Base-by-base conservation (phyloP, 257 asterid species). In the Cordia subcordata region DNA sequence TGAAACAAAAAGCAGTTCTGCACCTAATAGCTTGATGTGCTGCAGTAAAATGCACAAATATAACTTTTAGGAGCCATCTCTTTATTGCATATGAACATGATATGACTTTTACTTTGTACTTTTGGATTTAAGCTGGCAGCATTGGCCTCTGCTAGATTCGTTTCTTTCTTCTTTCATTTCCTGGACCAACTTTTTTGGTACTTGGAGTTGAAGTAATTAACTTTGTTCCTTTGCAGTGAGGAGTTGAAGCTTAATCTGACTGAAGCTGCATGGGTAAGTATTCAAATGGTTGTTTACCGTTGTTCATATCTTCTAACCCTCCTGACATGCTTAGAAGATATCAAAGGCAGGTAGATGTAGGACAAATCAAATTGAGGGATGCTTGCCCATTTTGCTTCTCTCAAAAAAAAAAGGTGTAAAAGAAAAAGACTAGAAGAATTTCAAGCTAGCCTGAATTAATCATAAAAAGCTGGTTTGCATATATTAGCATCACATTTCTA, bases 231-330 rank as follows among this genome's bases (percentile, higher is more conserved):
- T 53, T 85, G 78, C 92, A 92, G 99, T 70, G 96, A 88, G 80
- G 95, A 72, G 96, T 85, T 92, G 80, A 65, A 81, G 72, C 96
- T 92, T 79, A 82, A 92, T 65, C 77, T 92, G 59, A 81, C 99
- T 2, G 94, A 88, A 80, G 99, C 99, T 32, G 99, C 99, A 67
- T 77, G 96, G 96, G 99, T 92, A 85, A 11, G 94, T 68, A 60
- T 49, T 37, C 21, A 59, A 39, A 68, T 68, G 65, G 52, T 52
- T 56, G 17, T 63, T 66, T 46, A 53, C 35, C 20, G 14, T 21
- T 14, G 22, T 45, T 27, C 16, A n/a, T 53, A 21, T 9, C 17
- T 42, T 42, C 12, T 42, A 42, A 42, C 14, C 21, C 13, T 33
- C 21, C 13, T 33, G 18, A 13, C 58, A 20, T 13, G 1, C 39